phyloP scores from a whole-genome alignment of 495 filamentous ascomycete species.

The Lineolata rhizophorae region DNA sequence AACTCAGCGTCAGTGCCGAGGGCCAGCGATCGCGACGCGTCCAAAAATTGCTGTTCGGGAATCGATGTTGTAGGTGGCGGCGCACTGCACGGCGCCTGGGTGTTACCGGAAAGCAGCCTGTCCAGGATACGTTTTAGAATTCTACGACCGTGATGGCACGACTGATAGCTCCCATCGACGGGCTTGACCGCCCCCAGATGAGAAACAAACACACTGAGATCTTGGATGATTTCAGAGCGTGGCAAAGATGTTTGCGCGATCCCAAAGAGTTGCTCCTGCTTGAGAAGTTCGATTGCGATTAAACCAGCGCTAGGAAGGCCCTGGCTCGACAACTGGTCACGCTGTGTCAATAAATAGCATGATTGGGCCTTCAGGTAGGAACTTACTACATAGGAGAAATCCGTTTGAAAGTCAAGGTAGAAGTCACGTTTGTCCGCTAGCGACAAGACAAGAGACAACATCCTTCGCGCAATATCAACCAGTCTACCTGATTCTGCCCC shows the following conservation, averaged over 20 bases:
- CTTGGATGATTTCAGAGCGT: constrained; percentile 38
- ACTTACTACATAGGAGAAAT: constrained; percentile 35
- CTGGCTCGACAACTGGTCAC: constrained; percentile 7
- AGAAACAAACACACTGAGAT: constrained; percentile 39
- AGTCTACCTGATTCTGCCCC: constrained; percentile 27
- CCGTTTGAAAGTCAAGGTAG: constrained; percentile 25
- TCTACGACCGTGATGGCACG: constrained; percentile 24
- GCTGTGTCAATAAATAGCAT: not conserved
- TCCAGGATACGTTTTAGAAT: constrained; percentile 26
- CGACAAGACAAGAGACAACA: constrained; percentile 24
- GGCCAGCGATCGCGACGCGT: constrained; percentile 4
- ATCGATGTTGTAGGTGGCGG: not conserved
- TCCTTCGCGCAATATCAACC: constrained; percentile 28
- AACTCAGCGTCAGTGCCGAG: constrained; percentile 16
- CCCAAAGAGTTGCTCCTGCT: constrained; percentile 25
- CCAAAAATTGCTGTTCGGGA: constrained; percentile 2
- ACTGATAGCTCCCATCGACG: constrained; percentile 28
- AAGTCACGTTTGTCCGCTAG: constrained; percentile 27
- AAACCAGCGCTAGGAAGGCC: constrained; percentile 36
- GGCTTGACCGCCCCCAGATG: constrained; percentile 33
- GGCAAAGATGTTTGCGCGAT: constrained; percentile 23
- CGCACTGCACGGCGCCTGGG: too few species aligned
- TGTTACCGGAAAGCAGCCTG: constrained; percentile 16
- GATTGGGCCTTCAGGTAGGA: not conserved
- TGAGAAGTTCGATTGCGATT: constrained; percentile 37